These are phyloP conservation scores for Heimioporus sp. DNA, from an alignment of 768 basidiomycete genomes.

Conservation along the genomic window DNA sequence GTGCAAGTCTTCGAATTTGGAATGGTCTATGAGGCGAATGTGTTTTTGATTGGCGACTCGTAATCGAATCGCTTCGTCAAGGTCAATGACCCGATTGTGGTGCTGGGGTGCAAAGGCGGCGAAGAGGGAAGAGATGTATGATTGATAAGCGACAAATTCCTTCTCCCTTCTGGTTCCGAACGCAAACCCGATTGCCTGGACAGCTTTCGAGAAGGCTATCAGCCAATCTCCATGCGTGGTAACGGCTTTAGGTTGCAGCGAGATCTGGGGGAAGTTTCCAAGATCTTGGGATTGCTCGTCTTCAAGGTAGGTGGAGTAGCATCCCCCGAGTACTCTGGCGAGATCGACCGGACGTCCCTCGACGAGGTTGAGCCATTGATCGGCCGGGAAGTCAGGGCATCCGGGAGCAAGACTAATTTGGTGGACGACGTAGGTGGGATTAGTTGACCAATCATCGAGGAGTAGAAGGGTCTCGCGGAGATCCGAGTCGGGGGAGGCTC, in stretches of 20 bases:
- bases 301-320: neutral
- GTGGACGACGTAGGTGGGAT: too few relatives aligned
- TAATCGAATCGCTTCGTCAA: conserved; percentile 31
- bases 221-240: conserved; percentile 5
- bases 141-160: conserved; percentile 26
- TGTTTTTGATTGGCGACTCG: conserved; percentile 13
- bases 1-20: neutral
- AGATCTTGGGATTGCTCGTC: conserved; percentile 4
- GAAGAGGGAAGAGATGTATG: conserved; percentile 16
- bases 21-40: neutral
- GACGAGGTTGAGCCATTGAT: conserved; percentile 12
- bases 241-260: too few relatives aligned
- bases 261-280: conserved; percentile 3
- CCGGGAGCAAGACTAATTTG: too few relatives aligned
- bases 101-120: neutral
- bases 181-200: conserved; percentile 9
- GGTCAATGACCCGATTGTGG: conserved; percentile 27
- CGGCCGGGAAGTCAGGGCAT: too few relatives aligned
- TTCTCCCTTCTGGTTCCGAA: conserved; percentile 26
- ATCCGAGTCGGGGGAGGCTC: too few relatives aligned
- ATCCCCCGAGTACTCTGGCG: conserved; percentile 2
- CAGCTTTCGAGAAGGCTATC: conserved; percentile 1
- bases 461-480: too few relatives aligned
- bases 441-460: too few relatives aligned
- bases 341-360: conserved; percentile 2